Evolutionary conservation across 768 basidiomycete genomes (phyloP), one percentile per base, ranked within the genome.

Genomic region (Mycena pura): DNA sequence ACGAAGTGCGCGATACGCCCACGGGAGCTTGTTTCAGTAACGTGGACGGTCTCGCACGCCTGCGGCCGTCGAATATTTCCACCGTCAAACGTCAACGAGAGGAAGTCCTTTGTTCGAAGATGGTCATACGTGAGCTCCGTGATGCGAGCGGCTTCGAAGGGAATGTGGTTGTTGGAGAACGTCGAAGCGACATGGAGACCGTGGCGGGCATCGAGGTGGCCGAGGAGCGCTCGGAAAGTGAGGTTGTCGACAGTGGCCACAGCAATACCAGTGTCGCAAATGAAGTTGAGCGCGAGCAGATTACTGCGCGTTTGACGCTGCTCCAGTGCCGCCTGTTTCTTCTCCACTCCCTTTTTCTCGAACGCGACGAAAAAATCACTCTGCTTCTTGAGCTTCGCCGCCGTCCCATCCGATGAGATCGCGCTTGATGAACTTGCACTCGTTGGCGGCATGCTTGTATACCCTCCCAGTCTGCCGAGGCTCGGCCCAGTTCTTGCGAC

Each of bases 61-160:
- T 64, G 46, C 21, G 46, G 57, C 3, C 38, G 25, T 6, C 32
- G 9, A 3, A 38, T 61, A 17, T 65, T 69, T 1, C 69, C 64
- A 5, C 69, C 69, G 59, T 70, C 69, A 47, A 52, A 69, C 0
- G 54, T 56, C 31, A 69, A 64, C 6, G 64, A 58, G 2, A 68
- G 55, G 38, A 66, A 44, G 3, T 50, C 5, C 28, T 21, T 28
- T 8, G 15, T 43, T 6, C 25, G 5, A 6, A 69, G 63, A 5
- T 31, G 6, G 9, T 59, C 21, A 28, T 49, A n/a, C 6, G 36
- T 29, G 2, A 39, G 45, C 25, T 53, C 17, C 8, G 19, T 53
- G 5, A 70, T 47, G 4, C 60, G 49, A n/a, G 51, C 64, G 21
- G 68, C 62, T 22, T 66, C 68, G 21, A 29, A 29, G 9, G 66